Percentiles rank a stretch among this genome's conserved stretches.
Conservation (phyloP, 2,329 filamentous ascomycete species). For the Volutella citrinella region DNA sequence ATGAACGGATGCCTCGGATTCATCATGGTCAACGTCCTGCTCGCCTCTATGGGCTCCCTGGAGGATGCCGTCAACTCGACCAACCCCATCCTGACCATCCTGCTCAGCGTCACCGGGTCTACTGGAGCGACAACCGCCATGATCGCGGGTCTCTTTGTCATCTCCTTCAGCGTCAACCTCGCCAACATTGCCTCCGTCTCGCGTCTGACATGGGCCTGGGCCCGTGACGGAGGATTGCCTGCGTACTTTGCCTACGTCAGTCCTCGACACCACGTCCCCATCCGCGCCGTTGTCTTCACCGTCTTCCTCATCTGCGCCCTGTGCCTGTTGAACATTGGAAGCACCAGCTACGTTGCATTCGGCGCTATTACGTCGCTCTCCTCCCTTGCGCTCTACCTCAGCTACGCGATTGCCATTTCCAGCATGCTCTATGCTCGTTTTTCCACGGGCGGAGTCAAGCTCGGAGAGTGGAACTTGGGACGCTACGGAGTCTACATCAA, state of each 20-base stretch:
- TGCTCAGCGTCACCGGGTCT: conserved; percentile 17
- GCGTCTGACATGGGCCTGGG: conserved; percentile 23
- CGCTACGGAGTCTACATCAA: conserved; percentile 16
- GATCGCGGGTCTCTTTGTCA: conserved; percentile 21
- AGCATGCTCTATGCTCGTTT: conserved; percentile 22
- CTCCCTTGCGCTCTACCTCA: conserved; percentile 22
- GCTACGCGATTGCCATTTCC: conserved; percentile 21
- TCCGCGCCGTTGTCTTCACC: conserved; percentile 18
- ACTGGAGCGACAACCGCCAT: conserved; percentile 19
- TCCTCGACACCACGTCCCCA: conserved; percentile 19
- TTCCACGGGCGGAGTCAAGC: conserved; percentile 9
- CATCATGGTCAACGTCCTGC: conserved; percentile 24
- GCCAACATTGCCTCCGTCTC: conserved; percentile 24
- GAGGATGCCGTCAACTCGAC: conserved; percentile 20
- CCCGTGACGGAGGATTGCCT: conserved; percentile 23
- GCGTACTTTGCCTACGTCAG: conserved; percentile 22
- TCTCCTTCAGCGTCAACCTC: conserved; percentile 22
- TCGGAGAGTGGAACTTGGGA: conserved; percentile 24
- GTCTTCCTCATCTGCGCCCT: conserved; percentile 24
- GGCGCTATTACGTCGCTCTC: conserved; percentile 22
- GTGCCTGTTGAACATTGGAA: conserved; percentile 23
- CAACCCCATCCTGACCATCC: conserved; percentile 22
- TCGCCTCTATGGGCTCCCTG: conserved; percentile 22
- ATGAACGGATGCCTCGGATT: conserved; percentile 24
- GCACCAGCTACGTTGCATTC: conserved; percentile 22